Evolutionary conservation across 2,329 filamentous ascomycete genomes (phyloP).

Genomic region (Hypoxylon sp.): DNA sequence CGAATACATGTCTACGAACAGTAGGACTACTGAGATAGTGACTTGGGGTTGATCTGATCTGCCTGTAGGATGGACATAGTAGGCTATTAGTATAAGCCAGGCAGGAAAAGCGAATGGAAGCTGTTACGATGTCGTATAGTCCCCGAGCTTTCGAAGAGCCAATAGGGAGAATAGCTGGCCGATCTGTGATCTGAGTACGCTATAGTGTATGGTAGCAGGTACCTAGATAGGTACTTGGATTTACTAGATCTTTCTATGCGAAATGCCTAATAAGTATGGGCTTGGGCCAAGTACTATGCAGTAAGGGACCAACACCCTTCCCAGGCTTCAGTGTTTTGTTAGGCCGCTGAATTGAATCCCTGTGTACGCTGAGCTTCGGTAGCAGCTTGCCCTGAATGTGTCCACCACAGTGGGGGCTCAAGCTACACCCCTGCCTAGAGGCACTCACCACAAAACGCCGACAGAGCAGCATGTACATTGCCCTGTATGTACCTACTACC

Average conservation of each 20-base stretch:
- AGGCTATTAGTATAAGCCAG: slow-evolving; percentile 25
- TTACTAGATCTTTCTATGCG: slow-evolving; percentile 10
- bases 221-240: slow-evolving; percentile 1
- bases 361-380: no score
- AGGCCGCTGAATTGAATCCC: not conserved
- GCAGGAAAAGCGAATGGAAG: slow-evolving; percentile 2
- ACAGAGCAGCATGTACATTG: no score
- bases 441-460: no score
- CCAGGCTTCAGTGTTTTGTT: not conserved
- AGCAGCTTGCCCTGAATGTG: no score
- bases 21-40: slow-evolving; percentile 3
- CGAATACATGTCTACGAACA: slow-evolving; percentile 6
- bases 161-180: slow-evolving; percentile 24
- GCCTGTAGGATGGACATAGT: slow-evolving; percentile 18
- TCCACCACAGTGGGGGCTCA: slow-evolving; percentile 19
- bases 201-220: not conserved
- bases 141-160: slow-evolving; percentile 8
- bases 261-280: slow-evolving; percentile 5
- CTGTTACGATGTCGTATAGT: slow-evolving; percentile 14
- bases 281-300: slow-evolving; percentile 7
- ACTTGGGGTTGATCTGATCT: slow-evolving; percentile 22
- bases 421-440: slow-evolving; percentile 6
- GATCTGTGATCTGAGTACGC: not conserved
- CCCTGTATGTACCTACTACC: not conserved
- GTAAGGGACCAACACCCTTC: slow-evolving; percentile 10